Evolutionary conservation across 1,284 basidiomycete genomes (phyloP), one percentile per base, ranked within the genome.

Genomic region (Mycena citricolor): DNA sequence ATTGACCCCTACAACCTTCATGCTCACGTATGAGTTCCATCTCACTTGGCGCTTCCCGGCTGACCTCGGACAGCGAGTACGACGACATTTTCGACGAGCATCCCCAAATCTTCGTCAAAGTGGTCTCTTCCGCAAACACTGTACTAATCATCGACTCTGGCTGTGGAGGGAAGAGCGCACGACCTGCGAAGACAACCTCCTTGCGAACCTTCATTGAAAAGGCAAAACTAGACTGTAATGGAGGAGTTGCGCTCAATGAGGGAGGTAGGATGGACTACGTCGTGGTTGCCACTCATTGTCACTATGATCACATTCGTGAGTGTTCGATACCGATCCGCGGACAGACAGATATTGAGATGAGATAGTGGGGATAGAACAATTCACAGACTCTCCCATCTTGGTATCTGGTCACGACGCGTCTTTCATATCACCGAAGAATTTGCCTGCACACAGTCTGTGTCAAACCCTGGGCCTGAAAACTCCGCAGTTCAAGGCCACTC

Each of bases 271-370:
- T 73, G 65, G 55, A 58, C 24, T 80, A 80, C 47, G 54, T 74
- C 19, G 66, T 79, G 6, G 70, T 72, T 12, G 62, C 69, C 32
- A 77, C 68, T 17, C 77, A 80, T 57, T 78, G 74, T 44, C 77
- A 79, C 48, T 77, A 77, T 49, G 77, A 79, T 52, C 77, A 79
- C 53, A 79, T 79, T 31, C 61, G 76, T 79, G 59, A 45, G 74
- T 54, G 30, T 24, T 23, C n/a, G 30, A 26, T 19, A 14, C n/a
- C 12, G 16, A 14, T 22, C 16, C 10, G 1, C 19, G 23, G 25
- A n/a, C 14, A 39, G 19, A 40, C 30, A 17, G 48, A n/a, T 36
- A n/a, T 26, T 19, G 13, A 32, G 7, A 30, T 14, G 17, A 8
- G 12, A 30, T 39, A 77, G 75, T 77, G 35, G 77, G 68, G 2